A percentile compares a stretch with the other conserved stretches of the same genome.
phyloP scores from a whole-genome alignment of 306 rosid species.

The Pachyrhizus erosus region DNA sequence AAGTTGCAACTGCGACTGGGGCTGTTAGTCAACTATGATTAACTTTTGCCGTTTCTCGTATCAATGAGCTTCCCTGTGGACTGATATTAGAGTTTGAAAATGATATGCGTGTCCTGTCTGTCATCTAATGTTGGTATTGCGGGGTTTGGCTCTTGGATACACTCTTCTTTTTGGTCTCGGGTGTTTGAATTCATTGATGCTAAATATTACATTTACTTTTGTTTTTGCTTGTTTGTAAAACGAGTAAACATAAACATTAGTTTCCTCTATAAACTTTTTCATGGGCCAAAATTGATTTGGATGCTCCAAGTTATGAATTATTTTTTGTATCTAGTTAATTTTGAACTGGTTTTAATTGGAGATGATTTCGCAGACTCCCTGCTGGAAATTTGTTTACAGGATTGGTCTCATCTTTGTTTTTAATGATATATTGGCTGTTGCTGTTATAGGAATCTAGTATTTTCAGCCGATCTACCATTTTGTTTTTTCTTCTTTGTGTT shows the following conservation, averaged over 20 bases:
- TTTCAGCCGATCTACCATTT: not conserved
- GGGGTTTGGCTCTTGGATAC: not conserved
- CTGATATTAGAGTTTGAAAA: constrained; percentile 30
- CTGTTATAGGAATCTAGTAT: not conserved
- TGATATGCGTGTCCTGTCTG: not conserved
- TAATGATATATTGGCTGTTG: not conserved
- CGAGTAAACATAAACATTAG: not conserved
- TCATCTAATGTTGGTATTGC: not conserved
- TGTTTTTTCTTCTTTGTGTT: not conserved
- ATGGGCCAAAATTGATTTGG: constrained; percentile 1
- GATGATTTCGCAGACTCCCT: not conserved
- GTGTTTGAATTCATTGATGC: constrained; percentile 26
- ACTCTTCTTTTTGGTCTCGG: not conserved
- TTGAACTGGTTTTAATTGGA: constrained; percentile 20
- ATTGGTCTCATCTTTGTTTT: constrained; percentile 16
- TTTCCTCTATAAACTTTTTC: constrained; percentile 14
- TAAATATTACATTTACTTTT: not conserved
- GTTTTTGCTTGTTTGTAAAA: constrained; percentile 18
- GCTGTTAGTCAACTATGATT: constrained; percentile 22
- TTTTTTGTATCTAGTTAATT: not conserved
- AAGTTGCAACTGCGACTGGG: not conserved
- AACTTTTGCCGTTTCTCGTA: constrained; percentile 17
- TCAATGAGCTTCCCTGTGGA: not conserved
- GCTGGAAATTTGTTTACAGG: not conserved
- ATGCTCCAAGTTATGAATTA: constrained; percentile 29